These are phyloP conservation scores for Pseudoturritis turrita DNA, from an alignment of 345 rosid genomes.

Conservation along the genomic window DNA sequence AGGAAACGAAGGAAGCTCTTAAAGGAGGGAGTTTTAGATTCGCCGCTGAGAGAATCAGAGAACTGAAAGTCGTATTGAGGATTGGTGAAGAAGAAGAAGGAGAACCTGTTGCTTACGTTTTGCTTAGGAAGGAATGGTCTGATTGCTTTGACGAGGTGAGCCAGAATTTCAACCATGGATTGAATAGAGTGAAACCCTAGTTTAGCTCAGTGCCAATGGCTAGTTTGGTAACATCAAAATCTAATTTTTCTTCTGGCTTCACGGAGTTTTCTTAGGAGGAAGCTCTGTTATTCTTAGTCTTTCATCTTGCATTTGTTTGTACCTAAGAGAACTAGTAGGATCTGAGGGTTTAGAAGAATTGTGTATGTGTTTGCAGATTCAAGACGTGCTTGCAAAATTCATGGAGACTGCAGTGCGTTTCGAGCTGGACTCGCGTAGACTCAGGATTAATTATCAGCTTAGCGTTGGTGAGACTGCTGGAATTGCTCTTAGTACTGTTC, in stretches of 20 bases:
- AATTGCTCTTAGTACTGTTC: slow-evolving; percentile 52
- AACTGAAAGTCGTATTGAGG: slow-evolving; percentile 61
- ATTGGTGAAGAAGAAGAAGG: slow-evolving; percentile 57
- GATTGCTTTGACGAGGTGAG: slow-evolving; percentile 85
- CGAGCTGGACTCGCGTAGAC: slow-evolving; percentile 45
- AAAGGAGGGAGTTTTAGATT: slow-evolving; percentile 52
- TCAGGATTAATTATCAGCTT: slow-evolving; percentile 51
- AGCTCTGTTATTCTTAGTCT: background rate
- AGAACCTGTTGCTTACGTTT: slow-evolving; percentile 67
- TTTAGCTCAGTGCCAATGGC: background rate
- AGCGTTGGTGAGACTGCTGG: slow-evolving; percentile 45
- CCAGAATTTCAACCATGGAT: background rate
- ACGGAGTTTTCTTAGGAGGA: no score
- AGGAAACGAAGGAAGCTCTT: slow-evolving; percentile 53
- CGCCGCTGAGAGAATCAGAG: slow-evolving; percentile 76
- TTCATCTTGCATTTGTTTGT: background rate
- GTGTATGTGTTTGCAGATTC: slow-evolving; percentile 78
- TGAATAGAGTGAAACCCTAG: background rate
- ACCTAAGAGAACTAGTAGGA: background rate
- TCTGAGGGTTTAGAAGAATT: slow-evolving; percentile 44
- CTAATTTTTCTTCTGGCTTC: background rate
- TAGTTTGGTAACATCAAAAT: background rate
- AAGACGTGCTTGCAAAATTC: slow-evolving; percentile 67
- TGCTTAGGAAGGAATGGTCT: slow-evolving; percentile 73
- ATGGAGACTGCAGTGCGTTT: slow-evolving; percentile 71